Base-by-base conservation (phyloP, 805 yeast species). In the Grigorovia yakushimaensis region DNA sequence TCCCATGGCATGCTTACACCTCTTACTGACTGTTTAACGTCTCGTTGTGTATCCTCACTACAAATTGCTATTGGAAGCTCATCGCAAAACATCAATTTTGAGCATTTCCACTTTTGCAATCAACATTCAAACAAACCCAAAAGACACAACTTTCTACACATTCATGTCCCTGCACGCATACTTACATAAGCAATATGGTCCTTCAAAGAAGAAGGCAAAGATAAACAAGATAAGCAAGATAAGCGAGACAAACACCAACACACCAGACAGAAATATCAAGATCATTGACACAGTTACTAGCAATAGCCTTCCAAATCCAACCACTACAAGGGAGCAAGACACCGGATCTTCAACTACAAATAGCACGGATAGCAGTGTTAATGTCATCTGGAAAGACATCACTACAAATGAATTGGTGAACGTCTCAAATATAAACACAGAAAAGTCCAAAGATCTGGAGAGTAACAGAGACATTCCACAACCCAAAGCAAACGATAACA, bases 141-240 rank as follows among this genome's bases (percentile, higher is more conserved):
- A 27, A 15, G 9, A 7, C 9, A 27, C 33, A 10, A 9, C 9
- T 24, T 9, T 24, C 27, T 10, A 10, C 33, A 27, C 9, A 15
- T 10, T 27, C 33, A 73, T 73, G 77, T 72, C 77, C 2, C 55
- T 76, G 30, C 68, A 74, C 40, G 74, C 70, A 44, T 76, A 76
- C 50, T 59, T 77, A 39, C 64, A 72, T 7, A 68, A 71, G 51
- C 70, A 70, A 36, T 77, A 77, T 47, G 64, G 73, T 4, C 46
- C 60, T 19, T 49, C 61, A 15, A 52, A 60, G 10, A 65, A 62
- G 19, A 54, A 53, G 15, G 44, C 56, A 30, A 53, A 56, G 39
- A 60, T 54, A 47, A 57, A 54, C 36, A 64, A 58, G 48, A 59
- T 55, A 44, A 59, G 57, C 51, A 57, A 61, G 48, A 60, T 60